phyloP scores from a whole-genome alignment of 495 filamentous ascomycete species.

The Chaetomium tenue region DNA sequence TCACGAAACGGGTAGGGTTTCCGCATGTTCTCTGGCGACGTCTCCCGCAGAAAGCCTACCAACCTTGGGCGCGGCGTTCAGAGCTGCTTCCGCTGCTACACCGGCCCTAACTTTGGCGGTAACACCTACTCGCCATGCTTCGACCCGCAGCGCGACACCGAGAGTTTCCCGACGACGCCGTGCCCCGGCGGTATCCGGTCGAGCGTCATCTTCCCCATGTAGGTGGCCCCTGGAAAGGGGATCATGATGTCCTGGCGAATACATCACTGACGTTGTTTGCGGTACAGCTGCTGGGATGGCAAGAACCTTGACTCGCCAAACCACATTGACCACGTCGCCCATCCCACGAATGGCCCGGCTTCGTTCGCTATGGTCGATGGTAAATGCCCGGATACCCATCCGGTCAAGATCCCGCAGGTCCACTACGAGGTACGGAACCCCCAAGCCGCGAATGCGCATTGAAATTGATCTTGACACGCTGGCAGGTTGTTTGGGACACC shows the following conservation, averaged over 20 bases:
- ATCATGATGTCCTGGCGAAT: too few relatives aligned
- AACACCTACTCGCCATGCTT: constrained; percentile 42
- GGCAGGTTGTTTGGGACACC: constrained; percentile 50
- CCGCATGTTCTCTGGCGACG: constrained; percentile 52
- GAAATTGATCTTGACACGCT: background rate
- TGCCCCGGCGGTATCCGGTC: constrained; percentile 50
- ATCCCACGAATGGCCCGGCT: constrained; percentile 46
- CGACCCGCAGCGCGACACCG: constrained; percentile 41
- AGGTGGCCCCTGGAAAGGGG: constrained; percentile 13
- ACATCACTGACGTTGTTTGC: background rate
- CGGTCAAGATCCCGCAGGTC: constrained; percentile 51
- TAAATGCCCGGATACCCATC: constrained; percentile 48
- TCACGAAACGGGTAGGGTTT: constrained; percentile 39
- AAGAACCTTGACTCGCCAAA: constrained; percentile 52
- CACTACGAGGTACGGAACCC: constrained; percentile 44
- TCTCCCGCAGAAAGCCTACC: constrained; percentile 34
- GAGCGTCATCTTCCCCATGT: constrained; percentile 53
- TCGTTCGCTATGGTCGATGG: constrained; percentile 44
- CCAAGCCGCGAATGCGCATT: background rate
- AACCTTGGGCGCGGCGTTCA: constrained; percentile 37
- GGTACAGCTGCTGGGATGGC: constrained; percentile 51
- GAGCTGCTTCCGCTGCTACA: constrained; percentile 49
- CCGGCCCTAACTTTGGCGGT: constrained; percentile 47
- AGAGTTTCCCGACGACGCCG: constrained; percentile 39
- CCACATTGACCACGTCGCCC: constrained; percentile 50